Evolutionary conservation across 257 asterid genomes (phyloP).

Genomic region (Solanum dulcamara): DNA sequence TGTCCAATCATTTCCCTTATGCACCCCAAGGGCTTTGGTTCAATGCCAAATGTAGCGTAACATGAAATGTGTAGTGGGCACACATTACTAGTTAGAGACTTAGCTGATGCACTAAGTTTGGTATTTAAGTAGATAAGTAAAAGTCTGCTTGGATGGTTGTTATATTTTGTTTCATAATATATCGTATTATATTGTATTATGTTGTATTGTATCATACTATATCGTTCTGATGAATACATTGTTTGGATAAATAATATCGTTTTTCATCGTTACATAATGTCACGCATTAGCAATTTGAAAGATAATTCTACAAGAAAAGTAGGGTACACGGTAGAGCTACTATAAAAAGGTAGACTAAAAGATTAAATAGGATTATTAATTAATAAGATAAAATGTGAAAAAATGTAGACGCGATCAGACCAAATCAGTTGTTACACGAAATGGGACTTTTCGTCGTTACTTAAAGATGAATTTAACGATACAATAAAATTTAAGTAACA

Average conservation of each 20-base stretch:
- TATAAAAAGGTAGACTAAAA: not conserved
- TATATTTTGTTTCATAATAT: not conserved
- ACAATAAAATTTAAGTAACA: not conserved
- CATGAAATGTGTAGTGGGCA: not conserved
- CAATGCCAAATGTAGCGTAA: not conserved
- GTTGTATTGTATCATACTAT: not conserved
- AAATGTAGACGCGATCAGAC: not conserved
- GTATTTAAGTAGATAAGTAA: not conserved
- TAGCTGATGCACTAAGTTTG: not conserved
- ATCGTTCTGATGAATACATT: not conserved
- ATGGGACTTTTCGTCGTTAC: not conserved
- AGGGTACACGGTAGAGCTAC: not conserved
- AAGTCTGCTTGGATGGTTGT: not conserved
- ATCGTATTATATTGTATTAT: not conserved
- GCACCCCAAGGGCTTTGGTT: not conserved
- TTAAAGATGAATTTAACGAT: not conserved
- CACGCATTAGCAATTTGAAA: not conserved
- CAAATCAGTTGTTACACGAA: not conserved
- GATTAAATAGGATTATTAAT: not conserved
- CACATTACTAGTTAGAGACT: not conserved
- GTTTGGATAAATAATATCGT: not conserved
- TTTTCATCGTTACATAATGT: not conserved
- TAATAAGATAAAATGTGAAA: not conserved
- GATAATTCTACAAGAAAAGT: not conserved
- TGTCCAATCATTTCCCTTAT: not conserved